Base-by-base conservation (phyloP, 371 early-diverging fungal species). In the Conidiobolus coronatus region DNA sequence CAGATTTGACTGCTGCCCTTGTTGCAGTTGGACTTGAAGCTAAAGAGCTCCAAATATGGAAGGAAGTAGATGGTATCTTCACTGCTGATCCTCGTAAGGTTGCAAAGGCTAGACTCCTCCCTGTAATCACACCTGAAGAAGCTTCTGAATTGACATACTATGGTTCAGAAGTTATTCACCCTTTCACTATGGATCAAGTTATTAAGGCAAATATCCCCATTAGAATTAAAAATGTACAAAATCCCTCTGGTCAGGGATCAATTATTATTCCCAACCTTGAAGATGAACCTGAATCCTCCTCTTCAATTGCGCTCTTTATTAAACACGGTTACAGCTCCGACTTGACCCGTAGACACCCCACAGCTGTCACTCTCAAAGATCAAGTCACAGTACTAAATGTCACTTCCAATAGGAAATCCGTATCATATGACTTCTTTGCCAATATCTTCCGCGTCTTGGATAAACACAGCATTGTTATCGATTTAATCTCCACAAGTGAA, bases 41-140 rank as follows among this genome's bases (percentile, higher is more conserved):
- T 12, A 66, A 75, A 47, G 96, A 97, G 56, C 67, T 95, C 44
- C 94, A 95, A 57, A 83, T 97, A 17, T 95, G 94, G 94, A 97
- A 97, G 60, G 98, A 97, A 52, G 98, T 97, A 2, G 96, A 95
- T 53, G 98, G 97, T 43, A 93, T 97, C 50, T 97, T 90, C 53
- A 94, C 94, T 0, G 96, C 96, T 0, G 98, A 97, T 56, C 98
- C 98, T n/a, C 81, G 93, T 45, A 93, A 93, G 51, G 92, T 86
- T n/a, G 73, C 76, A 33, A 56, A 64, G 6, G 98, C 98, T n/a
- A 67, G 81, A 13, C 67, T 92, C 36, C 71, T 97, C 33, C 70
- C 79, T 15, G 73, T 75, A 44, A 93, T 97, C 53, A 81, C 90
- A 14, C 95, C 96, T 13, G 95, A 95, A 58, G 98, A 97, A 60